Percentiles rank a stretch among this genome's conserved stretches.
phyloP scores from a whole-genome alignment of 768 basidiomycete genomes.

The Dioszegia aurantiaca region DNA sequence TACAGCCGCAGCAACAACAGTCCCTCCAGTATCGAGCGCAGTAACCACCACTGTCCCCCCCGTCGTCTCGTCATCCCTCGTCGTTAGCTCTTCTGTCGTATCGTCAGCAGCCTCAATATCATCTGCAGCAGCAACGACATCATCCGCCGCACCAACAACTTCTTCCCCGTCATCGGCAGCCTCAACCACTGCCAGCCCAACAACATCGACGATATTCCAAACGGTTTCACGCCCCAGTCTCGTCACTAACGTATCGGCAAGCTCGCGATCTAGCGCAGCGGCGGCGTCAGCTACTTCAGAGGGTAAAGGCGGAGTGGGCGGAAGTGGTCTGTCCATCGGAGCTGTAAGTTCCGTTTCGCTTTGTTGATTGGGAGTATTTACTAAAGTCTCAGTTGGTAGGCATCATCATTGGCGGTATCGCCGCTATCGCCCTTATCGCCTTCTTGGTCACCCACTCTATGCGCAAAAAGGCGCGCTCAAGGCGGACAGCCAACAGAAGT shows the following conservation, averaged over 20 bases:
- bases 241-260: conserved; percentile 5
- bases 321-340: conserved; percentile 32
- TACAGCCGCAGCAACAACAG: conserved; percentile 14
- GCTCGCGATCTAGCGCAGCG: conserved; percentile 11
- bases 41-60: too few relatives aligned
- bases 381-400: conserved; percentile 32
- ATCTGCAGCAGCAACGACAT: neutral
- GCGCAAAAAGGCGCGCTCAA: conserved; percentile 29
- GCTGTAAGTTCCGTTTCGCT: conserved; percentile 41
- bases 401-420: conserved; percentile 40
- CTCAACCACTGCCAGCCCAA: conserved; percentile 14
- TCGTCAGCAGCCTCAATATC: too few relatives aligned
- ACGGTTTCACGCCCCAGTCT: conserved; percentile 15
- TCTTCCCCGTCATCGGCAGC: neutral
- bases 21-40: too few relatives aligned
- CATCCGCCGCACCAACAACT: conserved; percentile 15
- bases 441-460: conserved; percentile 37
- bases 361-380: neutral
- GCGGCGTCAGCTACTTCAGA: conserved; percentile 17
- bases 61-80: too few relatives aligned
- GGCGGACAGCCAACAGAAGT: conserved; percentile 31
- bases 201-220: conserved; percentile 14
- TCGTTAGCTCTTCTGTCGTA: too few relatives aligned
- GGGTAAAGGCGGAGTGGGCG: conserved; percentile 31
- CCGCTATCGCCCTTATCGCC: conserved; percentile 28